Evolutionary conservation across 495 filamentous ascomycete species (phyloP).

Genomic region (Aspergillus biplanus): DNA sequence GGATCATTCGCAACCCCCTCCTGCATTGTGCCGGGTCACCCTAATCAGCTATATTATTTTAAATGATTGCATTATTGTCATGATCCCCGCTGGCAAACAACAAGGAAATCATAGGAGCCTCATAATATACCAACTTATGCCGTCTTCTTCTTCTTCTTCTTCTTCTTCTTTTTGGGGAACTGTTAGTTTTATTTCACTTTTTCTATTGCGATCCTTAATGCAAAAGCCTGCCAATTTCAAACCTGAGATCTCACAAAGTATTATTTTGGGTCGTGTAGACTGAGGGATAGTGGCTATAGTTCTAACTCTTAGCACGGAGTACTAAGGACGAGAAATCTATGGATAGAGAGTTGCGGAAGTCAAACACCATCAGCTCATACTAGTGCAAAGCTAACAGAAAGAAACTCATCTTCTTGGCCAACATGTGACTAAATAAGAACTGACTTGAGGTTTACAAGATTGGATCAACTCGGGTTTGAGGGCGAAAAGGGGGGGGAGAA

Average conservation of each 20-base stretch:
- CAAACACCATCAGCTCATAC: background rate
- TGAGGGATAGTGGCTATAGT: too few species aligned
- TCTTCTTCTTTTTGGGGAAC: background rate
- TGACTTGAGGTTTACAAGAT: too few species aligned
- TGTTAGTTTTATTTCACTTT: too few species aligned
- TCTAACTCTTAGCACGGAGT: too few species aligned
- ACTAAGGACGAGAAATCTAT: background rate
- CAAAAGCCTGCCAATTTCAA: too few species aligned
- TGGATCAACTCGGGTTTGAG: too few species aligned
- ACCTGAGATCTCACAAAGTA: too few species aligned
- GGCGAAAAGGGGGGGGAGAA: too few species aligned
- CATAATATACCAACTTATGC: background rate
- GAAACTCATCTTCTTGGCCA: background rate
- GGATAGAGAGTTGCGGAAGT: background rate
- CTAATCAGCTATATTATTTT: background rate
- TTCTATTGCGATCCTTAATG: too few species aligned
- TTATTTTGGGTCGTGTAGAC: too few species aligned
- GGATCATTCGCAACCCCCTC: slow-evolving; percentile 4
- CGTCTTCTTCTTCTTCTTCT: background rate
- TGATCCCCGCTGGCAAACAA: background rate
- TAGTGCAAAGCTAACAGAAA: background rate
- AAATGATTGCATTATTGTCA: background rate
- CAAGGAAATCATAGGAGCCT: background rate
- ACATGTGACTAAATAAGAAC: background rate
- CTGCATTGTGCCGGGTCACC: background rate